These are phyloP conservation scores for Claviceps humidiphila DNA, from an alignment of 2,329 filamentous ascomycete species.

Conservation along the genomic window DNA sequence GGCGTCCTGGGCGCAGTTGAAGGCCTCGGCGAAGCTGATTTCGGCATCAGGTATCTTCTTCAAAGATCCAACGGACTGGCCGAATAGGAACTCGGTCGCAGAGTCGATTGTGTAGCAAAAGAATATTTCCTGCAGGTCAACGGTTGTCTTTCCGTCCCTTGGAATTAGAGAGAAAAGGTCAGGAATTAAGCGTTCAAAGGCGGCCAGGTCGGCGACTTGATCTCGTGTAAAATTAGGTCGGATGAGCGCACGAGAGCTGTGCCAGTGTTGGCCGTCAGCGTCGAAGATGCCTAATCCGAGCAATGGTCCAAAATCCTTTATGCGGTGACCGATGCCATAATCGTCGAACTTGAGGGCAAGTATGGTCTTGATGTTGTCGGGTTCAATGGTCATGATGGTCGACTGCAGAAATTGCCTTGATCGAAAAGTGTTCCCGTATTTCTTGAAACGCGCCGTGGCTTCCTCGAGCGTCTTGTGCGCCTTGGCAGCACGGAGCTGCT, in stretches of 20 bases:
- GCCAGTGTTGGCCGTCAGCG: constrained; percentile 14
- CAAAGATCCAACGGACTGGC: constrained; percentile 33
- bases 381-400: constrained; percentile 12
- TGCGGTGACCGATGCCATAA: constrained; percentile 13
- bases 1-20: constrained; percentile 2
- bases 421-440: constrained; percentile 1
- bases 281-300: constrained; percentile 27
- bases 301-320: constrained; percentile 19
- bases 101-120: constrained; percentile 36
- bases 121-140: constrained; percentile 34
- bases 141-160: constrained; percentile 17
- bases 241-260: constrained; percentile 24
- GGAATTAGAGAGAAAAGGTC: constrained; percentile 17
- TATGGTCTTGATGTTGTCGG: constrained; percentile 17
- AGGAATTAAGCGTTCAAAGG: constrained; percentile 20
- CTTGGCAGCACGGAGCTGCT: neutral
- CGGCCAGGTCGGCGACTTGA: constrained; percentile 28
- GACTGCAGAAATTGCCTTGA: neutral
- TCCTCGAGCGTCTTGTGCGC: constrained; percentile 2
- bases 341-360: constrained; percentile 15
- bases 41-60: constrained; percentile 6
- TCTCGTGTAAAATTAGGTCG: constrained; percentile 27
- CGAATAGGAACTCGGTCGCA: constrained; percentile 46
- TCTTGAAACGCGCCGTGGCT: neutral
- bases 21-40: constrained; percentile 15